Evolutionary conservation across 192 early-diverging fungal genomes (phyloP), one percentile per base, ranked within the genome.

Genomic region (Podila minutissima): DNA sequence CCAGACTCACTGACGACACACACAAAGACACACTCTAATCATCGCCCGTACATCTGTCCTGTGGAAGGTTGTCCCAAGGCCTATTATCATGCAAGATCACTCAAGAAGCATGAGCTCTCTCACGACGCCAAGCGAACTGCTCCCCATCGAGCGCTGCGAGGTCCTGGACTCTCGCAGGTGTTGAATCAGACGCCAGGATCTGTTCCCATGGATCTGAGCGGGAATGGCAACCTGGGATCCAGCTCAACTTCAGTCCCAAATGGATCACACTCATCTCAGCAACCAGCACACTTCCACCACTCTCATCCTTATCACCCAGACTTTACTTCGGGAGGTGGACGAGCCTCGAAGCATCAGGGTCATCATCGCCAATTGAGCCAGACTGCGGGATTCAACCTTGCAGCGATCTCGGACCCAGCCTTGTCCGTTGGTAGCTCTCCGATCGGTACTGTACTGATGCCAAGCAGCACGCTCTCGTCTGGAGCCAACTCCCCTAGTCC

Each of bases 61-160:
- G 66, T 74, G 28, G 83, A 85, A 59, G 86, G 85, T 9, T 91
- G 89, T 71, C 73, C 72, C n/a, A 91, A 91, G 66, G 87, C 90
- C 0, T 91, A 91, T 57, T 91, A 89, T 53, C 90, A 91, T 66
- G 83, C 86, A 19, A 74, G 90, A 35, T 91, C 90, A 4, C 75
- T 91, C 50, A 82, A 88, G 29, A 91, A 91, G 74, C 90, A 91
- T 66, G 88, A 90, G 58, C 73, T 86, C 48, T 74, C 83, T 8
- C 89, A 91, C 64, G 83, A 85, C 24, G 29, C 67, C 9, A 78
- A 82, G 46, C 74, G 70, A 2, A 51, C 35, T 11, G 69, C 59
- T n/a, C 69, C 72, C 55, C 65, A 68, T 59, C 35, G 71, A 24
- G 71, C 77, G 15, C 29, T 81, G 49, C 70, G 77, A 15, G 77